Evolutionary conservation across 2,329 filamentous ascomycete species (phyloP), one percentile per base, ranked within the genome.

Genomic region (Zalaria obscura): DNA sequence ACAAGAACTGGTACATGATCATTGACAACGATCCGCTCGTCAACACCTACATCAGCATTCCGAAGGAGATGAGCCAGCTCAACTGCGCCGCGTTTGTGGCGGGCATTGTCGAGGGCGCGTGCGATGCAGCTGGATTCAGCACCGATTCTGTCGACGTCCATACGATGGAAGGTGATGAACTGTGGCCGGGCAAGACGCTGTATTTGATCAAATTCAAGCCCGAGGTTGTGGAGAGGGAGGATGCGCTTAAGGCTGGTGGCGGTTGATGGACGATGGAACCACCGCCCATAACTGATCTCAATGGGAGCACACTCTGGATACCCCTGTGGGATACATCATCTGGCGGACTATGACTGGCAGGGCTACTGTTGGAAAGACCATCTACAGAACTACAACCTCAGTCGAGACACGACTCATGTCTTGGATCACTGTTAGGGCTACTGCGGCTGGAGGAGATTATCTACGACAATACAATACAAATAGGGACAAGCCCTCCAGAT

Each of bases 1-100:
- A 87, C 40, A 80, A 85, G 5, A 86, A 91, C 52, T 89, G 96
- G 68, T 98, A 96, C 70, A 96, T 98, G 89, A 91, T 98, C 54
- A 85, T 88, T 54, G 91, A 98, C 66, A 96, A 98, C 64, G 91
- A 96, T 60, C 91, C 91, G 25, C 72, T 96, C 39, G 89, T 96
- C 33, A 96, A 95, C 63, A 80, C 82, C 47, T 96, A 91, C 66
- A 83, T 98, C 57, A 86, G 79, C 53, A 82, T 96, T 40, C 91
- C 91, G 10, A 82, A 82, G 55, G 91, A 98, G 65, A 93, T 98
- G 84, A 87, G 76, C 63, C 84, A 91, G 73, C 72, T 98, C 55
- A 96, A 95, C 62, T 95, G 89, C 63, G 91, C 89, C 11, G 91
- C 91, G 6, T 98, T 84, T 58, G 87, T 94, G 18, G 91, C 91